Conservation (phyloP, 768 basidiomycete species). For the Psilocybe sp. region DNA sequence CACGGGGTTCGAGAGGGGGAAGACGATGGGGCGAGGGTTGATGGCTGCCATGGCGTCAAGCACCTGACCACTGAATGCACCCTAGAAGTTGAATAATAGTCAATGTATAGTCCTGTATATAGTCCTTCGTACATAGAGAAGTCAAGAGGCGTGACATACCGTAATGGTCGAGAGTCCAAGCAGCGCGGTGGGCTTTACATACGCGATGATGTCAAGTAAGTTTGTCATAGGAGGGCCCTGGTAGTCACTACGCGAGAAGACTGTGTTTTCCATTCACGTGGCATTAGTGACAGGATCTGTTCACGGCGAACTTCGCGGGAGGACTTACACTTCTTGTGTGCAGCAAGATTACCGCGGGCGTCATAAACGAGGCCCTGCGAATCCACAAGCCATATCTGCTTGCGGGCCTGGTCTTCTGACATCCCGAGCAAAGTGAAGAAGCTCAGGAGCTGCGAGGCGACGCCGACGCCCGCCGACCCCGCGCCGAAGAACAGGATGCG, state of each 20-base stretch:
- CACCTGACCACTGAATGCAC: constrained; percentile 72
- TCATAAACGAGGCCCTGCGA: constrained; percentile 84
- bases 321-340: constrained; percentile 76
- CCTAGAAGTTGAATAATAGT: constrained; percentile 29
- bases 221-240: constrained; percentile 69
- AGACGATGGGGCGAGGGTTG: constrained; percentile 85
- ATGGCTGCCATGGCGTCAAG: constrained; percentile 74
- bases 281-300: neutral
- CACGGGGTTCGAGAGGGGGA: constrained; percentile 90
- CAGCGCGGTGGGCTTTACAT: constrained; percentile 85
- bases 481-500: constrained; percentile 92
- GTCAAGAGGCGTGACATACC: constrained; percentile 24
- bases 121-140: neutral
- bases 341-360: constrained; percentile 68
- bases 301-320: neutral
- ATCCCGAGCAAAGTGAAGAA: constrained; percentile 86
- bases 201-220: constrained; percentile 73
- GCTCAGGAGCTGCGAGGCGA: constrained; percentile 83
- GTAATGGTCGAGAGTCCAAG: constrained; percentile 87
- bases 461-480: constrained; percentile 89
- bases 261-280: constrained; percentile 29
- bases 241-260: constrained; percentile 83
- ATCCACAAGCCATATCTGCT: constrained; percentile 80
- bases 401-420: constrained; percentile 71
- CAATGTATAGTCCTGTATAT: neutral